Evolutionary conservation across 768 basidiomycete species (phyloP).

Genomic region (Coprinopsis marcescibilis): DNA sequence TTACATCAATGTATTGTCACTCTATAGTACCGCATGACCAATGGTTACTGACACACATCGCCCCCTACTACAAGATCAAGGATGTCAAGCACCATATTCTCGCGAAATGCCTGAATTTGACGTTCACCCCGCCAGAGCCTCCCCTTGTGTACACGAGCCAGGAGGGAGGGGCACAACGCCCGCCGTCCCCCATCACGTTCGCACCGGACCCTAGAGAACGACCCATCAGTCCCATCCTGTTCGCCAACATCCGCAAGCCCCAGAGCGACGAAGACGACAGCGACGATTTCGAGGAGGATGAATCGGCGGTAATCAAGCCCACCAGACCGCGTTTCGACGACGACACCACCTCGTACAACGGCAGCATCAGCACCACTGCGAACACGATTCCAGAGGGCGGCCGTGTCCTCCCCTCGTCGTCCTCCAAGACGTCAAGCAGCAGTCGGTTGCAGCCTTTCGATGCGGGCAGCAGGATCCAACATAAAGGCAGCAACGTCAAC

Average conservation of each 20-base stretch:
- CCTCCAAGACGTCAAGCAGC: not conserved
- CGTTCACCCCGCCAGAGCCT: slow-evolving; percentile 23
- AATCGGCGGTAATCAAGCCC: not conserved
- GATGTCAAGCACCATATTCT: slow-evolving; percentile 62
- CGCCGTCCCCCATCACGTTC: slow-evolving; percentile 68
- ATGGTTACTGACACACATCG: slow-evolving; percentile 70
- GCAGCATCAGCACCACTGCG: too few species aligned
- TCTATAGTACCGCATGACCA: slow-evolving; percentile 64
- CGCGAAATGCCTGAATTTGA: slow-evolving; percentile 42
- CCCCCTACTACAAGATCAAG: slow-evolving; percentile 52
- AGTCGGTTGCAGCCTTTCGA: not conserved
- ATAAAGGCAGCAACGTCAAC: not conserved
- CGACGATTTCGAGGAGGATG: slow-evolving; percentile 6
- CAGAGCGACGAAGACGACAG: slow-evolving; percentile 13
- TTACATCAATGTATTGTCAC: not conserved
- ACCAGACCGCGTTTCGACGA: slow-evolving; percentile 3
- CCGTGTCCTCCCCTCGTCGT: slow-evolving; percentile 1
- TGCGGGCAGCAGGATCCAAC: slow-evolving; percentile 5
- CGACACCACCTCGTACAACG: too few species aligned
- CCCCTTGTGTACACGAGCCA: slow-evolving; percentile 13
- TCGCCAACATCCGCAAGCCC: slow-evolving; percentile 18
- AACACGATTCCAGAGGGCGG: not conserved
- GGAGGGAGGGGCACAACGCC: slow-evolving; percentile 23
- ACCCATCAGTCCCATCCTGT: slow-evolving; percentile 39
- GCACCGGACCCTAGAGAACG: slow-evolving; percentile 39